Evolutionary conservation across 495 filamentous ascomycete genomes (phyloP).

Genomic region (Lepraria neglecta): DNA sequence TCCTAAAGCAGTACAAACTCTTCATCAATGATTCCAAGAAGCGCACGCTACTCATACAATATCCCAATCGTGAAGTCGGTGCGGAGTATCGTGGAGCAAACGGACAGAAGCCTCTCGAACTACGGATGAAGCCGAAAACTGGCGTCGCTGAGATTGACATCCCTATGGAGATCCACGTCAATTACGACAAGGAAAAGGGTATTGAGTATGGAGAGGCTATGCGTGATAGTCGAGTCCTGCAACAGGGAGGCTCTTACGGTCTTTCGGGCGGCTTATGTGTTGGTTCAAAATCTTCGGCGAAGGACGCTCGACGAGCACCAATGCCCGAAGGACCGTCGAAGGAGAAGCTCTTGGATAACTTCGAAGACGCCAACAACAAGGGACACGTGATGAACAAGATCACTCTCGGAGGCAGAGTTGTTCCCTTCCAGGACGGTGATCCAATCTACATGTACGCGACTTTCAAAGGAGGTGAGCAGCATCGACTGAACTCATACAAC

Average conservation of each 20-base stretch:
- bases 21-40: conserved; percentile 21
- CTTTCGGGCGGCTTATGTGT: conserved; percentile 55
- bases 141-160: conserved; percentile 72
- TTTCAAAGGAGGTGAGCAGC: conserved; percentile 53
- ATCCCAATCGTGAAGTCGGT: conserved; percentile 48
- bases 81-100: conserved; percentile 51
- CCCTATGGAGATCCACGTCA: conserved; percentile 51
- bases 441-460: conserved; percentile 68
- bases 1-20: conserved; percentile 21
- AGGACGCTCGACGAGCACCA: conserved; percentile 24
- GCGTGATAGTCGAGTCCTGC: conserved; percentile 46
- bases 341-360: conserved; percentile 40
- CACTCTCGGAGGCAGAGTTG: conserved; percentile 63
- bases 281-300: conserved; percentile 29
- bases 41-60: conserved; percentile 53
- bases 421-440: conserved; percentile 49
- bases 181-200: conserved; percentile 62
- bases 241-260: conserved; percentile 52
- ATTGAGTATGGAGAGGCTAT: conserved; percentile 61
- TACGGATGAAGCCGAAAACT: conserved; percentile 61
- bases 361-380: conserved; percentile 43
- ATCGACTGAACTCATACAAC: background rate
- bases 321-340: conserved; percentile 23
- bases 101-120: conserved; percentile 48
- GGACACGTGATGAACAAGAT: conserved; percentile 50